Conservation (phyloP, 495 filamentous ascomycete species). For the Tuber brumale region DNA sequence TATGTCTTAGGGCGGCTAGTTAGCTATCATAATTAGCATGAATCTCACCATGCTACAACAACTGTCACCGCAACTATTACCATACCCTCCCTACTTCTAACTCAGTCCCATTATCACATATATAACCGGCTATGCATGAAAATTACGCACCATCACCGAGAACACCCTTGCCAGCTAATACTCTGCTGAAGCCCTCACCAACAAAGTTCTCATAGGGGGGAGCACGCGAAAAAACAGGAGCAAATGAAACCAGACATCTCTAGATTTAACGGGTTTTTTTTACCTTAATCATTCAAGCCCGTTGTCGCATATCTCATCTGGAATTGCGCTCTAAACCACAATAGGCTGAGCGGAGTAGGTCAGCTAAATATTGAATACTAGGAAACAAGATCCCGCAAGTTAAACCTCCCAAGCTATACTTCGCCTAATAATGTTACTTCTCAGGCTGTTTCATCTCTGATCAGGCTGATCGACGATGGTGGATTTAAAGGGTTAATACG, state of each 20-base stretch:
- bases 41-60: background rate
- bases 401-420: too few relatives aligned
- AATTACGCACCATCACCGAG: background rate
- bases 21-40: too few relatives aligned
- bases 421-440: too few relatives aligned
- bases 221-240: background rate
- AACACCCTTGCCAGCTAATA: background rate
- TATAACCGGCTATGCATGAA: background rate
- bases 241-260: background rate
- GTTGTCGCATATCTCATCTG: too few relatives aligned
- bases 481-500: background rate
- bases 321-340: too few relatives aligned
- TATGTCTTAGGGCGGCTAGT: too few relatives aligned
- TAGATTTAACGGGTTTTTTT: too few relatives aligned
- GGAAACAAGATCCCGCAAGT: too few relatives aligned
- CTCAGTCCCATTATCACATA: background rate
- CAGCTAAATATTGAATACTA: too few relatives aligned
- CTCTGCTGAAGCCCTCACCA: background rate
- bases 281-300: too few relatives aligned
- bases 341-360: too few relatives aligned
- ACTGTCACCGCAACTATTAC: background rate
- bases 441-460: too few relatives aligned
- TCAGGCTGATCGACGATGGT: background rate
- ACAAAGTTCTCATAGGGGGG: background rate
- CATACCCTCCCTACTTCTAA: background rate